phyloP scores from a whole-genome alignment of 2,329 filamentous ascomycete species.

The Passalora sequoiae region DNA sequence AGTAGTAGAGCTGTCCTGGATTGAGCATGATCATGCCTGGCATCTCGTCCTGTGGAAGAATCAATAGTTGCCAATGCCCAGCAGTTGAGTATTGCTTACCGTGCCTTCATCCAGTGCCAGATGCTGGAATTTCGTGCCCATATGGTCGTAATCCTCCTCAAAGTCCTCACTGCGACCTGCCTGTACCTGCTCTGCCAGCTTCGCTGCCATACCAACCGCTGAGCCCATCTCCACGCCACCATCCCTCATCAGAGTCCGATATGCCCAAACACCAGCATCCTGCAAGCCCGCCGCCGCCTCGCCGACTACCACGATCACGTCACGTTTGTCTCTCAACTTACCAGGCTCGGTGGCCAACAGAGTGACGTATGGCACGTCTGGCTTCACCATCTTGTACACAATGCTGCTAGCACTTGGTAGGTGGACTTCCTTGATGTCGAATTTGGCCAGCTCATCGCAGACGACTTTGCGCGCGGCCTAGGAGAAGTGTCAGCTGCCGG shows the following conservation, averaged over 20 bases:
- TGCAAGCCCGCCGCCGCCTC: conserved; percentile 61
- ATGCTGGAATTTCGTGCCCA: neutral
- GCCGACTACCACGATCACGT: conserved; percentile 69
- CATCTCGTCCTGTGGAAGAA: conserved; percentile 24
- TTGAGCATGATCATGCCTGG: conserved; percentile 72
- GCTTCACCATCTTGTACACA: conserved; percentile 8
- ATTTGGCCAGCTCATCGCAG: conserved; percentile 10
- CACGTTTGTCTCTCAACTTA: conserved; percentile 50
- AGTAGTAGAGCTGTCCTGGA: conserved; percentile 71
- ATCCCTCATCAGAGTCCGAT: conserved; percentile 58
- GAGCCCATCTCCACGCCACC: conserved; percentile 68
- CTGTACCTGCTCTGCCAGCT: conserved; percentile 30
- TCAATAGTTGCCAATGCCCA: neutral
- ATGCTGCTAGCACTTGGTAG: conserved; percentile 22
- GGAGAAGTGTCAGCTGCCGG: too few species aligned
- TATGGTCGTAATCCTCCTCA: neutral
- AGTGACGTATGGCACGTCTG: conserved; percentile 56
- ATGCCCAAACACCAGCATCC: conserved; percentile 69
- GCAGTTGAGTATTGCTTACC: neutral
- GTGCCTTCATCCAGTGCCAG: neutral
- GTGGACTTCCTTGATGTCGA: conserved; percentile 22
- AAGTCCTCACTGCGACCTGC: neutral
- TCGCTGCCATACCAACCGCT: conserved; percentile 57
- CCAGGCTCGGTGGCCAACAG: conserved; percentile 57
- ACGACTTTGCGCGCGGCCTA: conserved; percentile 27